Conservation (phyloP, 1,139 yeast genomes). For the Trichomonascaceae sp. region DNA sequence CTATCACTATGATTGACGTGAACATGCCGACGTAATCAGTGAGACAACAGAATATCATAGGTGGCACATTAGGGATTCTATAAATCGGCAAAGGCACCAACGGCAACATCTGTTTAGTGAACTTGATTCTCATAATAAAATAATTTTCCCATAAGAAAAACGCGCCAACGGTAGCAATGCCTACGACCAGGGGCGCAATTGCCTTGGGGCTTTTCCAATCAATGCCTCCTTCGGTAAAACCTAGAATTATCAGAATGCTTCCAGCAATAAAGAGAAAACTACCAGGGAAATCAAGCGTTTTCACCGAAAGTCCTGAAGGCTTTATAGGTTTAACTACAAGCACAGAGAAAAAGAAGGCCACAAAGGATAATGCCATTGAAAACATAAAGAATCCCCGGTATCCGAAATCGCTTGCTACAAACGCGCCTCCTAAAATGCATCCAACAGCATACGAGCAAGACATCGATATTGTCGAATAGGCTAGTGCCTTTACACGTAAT, state of each 20-base stretch:
- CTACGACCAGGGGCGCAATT: constrained; percentile 1
- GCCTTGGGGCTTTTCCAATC: constrained; percentile 1
- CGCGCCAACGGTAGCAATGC: neutral
- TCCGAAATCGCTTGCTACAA: neutral
- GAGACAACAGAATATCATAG: neutral
- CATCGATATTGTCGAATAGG: neutral
- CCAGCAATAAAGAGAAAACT: neutral
- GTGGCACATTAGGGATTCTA: neutral
- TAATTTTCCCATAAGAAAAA: constrained; percentile 4
- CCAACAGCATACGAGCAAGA: constrained; percentile 1
- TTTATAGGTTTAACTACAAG: neutral
- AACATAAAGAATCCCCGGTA: constrained; percentile 4
- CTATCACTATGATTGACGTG: neutral
- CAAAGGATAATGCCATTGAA: neutral
- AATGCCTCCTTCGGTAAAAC: constrained; percentile 5
- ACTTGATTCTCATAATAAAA: neutral
- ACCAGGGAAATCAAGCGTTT: constrained; percentile 5
- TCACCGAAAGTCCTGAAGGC: neutral
- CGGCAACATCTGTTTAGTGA: constrained; percentile 2
- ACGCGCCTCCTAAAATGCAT: constrained; percentile 3
- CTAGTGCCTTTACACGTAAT: neutral
- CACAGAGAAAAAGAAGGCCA: neutral
- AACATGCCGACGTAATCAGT: neutral
- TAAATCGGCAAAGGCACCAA: constrained; percentile 3
- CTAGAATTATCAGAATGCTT: constrained; percentile 2